Evolutionary conservation across 805 yeast species (phyloP).

Genomic region (Kuraishia cidri): DNA sequence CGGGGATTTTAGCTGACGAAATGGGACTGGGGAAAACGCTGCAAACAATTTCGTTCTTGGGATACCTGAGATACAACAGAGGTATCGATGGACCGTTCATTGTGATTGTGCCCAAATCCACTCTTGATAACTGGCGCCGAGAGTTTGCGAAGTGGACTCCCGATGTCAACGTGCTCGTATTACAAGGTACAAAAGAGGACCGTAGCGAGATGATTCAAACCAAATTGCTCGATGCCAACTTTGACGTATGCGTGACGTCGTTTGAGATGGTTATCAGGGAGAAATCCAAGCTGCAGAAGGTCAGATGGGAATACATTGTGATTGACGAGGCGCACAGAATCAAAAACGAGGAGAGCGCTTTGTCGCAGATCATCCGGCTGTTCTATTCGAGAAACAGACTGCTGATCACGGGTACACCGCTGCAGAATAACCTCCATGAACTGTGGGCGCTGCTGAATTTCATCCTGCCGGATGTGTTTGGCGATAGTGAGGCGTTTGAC

Average conservation of each 20-base stretch:
- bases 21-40: slow-evolving; percentile 82
- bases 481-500: slow-evolving; percentile 66
- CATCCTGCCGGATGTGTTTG: slow-evolving; percentile 70
- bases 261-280: slow-evolving; percentile 74
- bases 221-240: slow-evolving; percentile 49
- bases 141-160: slow-evolving; percentile 78
- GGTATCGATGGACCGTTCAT: slow-evolving; percentile 85
- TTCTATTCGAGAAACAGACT: slow-evolving; percentile 73
- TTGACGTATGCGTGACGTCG: slow-evolving; percentile 86
- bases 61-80: slow-evolving; percentile 64
- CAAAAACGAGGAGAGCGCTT: slow-evolving; percentile 69
- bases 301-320: slow-evolving; percentile 68
- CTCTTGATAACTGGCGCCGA: slow-evolving; percentile 74
- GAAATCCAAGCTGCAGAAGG: slow-evolving; percentile 55
- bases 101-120: slow-evolving; percentile 89
- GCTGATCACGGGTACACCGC: slow-evolving; percentile 75
- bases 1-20: slow-evolving; percentile 79
- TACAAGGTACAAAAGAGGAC: slow-evolving; percentile 87
- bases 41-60: slow-evolving; percentile 71
- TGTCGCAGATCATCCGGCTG: slow-evolving; percentile 86
- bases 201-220: slow-evolving; percentile 54
- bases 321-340: slow-evolving; percentile 83
- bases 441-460: slow-evolving; percentile 76
- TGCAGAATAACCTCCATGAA: slow-evolving; percentile 73
- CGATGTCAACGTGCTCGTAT: slow-evolving; percentile 58